phyloP scores from a whole-genome alignment of 2,329 filamentous ascomycete species.

The Xylariaceae sp. region DNA sequence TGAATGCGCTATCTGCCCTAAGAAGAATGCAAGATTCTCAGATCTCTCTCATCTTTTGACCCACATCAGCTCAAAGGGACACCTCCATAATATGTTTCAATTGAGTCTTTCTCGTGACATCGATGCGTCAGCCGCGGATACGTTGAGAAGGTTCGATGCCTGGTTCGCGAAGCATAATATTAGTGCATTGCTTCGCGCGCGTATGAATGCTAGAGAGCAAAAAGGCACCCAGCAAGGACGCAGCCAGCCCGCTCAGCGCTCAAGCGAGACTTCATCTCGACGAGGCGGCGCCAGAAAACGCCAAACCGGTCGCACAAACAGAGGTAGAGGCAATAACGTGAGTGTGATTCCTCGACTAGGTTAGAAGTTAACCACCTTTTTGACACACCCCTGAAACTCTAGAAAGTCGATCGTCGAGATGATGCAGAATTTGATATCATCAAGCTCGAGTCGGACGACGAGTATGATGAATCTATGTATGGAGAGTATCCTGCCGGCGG shows the following conservation, averaged over 20 bases:
- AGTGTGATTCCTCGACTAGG: constrained; percentile 9
- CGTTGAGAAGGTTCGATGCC: constrained; percentile 66
- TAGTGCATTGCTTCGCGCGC: constrained; percentile 70
- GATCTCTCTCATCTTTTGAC: constrained; percentile 91
- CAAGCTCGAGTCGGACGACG: constrained; percentile 23
- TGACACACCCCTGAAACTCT: background rate
- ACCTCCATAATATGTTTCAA: constrained; percentile 80
- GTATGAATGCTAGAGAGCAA: constrained; percentile 73
- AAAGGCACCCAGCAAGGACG: constrained; percentile 38
- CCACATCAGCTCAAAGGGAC: constrained; percentile 89
- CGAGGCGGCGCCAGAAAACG: constrained; percentile 15
- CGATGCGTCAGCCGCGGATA: constrained; percentile 61
- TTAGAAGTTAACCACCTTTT: background rate
- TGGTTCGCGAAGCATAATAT: constrained; percentile 77
- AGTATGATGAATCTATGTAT: constrained; percentile 11
- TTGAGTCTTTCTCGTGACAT: constrained; percentile 69
- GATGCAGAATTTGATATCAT: constrained; percentile 12
- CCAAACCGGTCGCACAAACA: constrained; percentile 16
- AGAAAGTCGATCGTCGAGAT: constrained; percentile 2
- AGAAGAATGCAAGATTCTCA: constrained; percentile 75
- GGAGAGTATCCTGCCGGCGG: constrained; percentile 2
- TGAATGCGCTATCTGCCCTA: constrained; percentile 79
- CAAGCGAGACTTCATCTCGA: background rate
- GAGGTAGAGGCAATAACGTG: constrained; percentile 16
- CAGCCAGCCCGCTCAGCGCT: constrained; percentile 12